phyloP scores from a whole-genome alignment of 352 stramenopile species.

The Globisporangium ultimum region DNA sequence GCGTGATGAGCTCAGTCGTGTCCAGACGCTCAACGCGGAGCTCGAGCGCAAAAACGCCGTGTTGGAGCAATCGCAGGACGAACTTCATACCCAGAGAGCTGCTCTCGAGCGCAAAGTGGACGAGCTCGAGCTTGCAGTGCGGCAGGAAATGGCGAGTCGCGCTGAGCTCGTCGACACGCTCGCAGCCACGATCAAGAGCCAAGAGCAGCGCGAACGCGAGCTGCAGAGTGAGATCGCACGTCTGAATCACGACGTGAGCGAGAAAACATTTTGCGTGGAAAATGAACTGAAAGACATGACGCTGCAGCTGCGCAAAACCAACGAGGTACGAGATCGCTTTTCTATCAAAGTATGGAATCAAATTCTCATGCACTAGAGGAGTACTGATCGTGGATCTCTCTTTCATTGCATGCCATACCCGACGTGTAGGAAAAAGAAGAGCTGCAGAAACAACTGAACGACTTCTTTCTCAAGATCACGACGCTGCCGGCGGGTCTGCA shows the following conservation, averaged over 20 bases:
- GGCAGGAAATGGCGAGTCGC: conserved; percentile 59
- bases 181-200: conserved; percentile 49
- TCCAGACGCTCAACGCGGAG: conserved; percentile 33
- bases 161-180: conserved; percentile 75
- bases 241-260: conserved; percentile 51
- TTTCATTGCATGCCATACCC: too few relatives aligned
- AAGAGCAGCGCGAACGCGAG: conserved; percentile 46
- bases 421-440: conserved; percentile 65
- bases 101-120: conserved; percentile 42
- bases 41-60: conserved; percentile 42
- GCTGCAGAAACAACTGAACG: conserved; percentile 74
- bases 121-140: conserved; percentile 49
- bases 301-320: conserved; percentile 55
- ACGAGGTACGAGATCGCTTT: conserved; percentile 34
- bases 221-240: conserved; percentile 38
- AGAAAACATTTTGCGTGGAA: conserved; percentile 67
- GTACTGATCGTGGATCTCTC: too few relatives aligned
- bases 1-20: conserved; percentile 36
- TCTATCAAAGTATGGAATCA: not conserved
- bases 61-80: conserved; percentile 41
- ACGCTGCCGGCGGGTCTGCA: conserved; percentile 63
- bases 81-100: conserved; percentile 26
- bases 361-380: too few relatives aligned
- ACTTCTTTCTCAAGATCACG: conserved; percentile 75
- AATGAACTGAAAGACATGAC: conserved; percentile 51